A percentile compares a stretch with the other conserved stretches of the same genome.
Evolutionary conservation across 2,329 filamentous ascomycete species (phyloP).

Genomic region (Cladosporium colombiae): DNA sequence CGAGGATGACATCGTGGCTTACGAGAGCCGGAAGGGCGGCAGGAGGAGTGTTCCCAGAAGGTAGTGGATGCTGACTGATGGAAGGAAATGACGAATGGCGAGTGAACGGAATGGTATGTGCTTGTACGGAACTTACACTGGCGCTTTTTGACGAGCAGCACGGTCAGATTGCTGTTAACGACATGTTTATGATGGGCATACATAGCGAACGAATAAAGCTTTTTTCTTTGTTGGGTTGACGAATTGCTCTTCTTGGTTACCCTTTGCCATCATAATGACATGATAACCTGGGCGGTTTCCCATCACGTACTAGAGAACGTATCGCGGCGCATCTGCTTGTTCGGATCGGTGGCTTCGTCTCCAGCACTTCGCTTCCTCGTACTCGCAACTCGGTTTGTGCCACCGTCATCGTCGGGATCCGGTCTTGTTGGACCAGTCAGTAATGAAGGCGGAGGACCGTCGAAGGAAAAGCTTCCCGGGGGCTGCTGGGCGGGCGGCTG

Average conservation of each 20-base stretch:
- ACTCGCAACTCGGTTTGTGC: background rate
- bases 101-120: constrained; percentile 1
- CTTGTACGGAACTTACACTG: constrained; percentile 5
- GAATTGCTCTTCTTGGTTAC: background rate
- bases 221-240: background rate
- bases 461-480: background rate
- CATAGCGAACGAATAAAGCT: background rate
- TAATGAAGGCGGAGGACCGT: background rate
- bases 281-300: background rate
- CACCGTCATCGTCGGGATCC: background rate
- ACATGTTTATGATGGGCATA: constrained; percentile 11
- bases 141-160: background rate
- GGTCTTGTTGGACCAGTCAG: background rate
- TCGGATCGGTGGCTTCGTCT: background rate
- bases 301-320: background rate
- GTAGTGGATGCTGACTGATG: background rate
- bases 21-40: constrained; percentile 13
- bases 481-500: background rate
- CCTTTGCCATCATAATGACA: background rate
- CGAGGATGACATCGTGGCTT: constrained; percentile 42
- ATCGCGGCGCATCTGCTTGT: background rate
- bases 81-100: background rate
- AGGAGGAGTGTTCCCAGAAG: constrained; percentile 17
- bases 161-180: constrained; percentile 3
- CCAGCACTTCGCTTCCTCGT: background rate